Conservation (phyloP, 1,284 basidiomycete genomes). For the Baeospora myosura region DNA sequence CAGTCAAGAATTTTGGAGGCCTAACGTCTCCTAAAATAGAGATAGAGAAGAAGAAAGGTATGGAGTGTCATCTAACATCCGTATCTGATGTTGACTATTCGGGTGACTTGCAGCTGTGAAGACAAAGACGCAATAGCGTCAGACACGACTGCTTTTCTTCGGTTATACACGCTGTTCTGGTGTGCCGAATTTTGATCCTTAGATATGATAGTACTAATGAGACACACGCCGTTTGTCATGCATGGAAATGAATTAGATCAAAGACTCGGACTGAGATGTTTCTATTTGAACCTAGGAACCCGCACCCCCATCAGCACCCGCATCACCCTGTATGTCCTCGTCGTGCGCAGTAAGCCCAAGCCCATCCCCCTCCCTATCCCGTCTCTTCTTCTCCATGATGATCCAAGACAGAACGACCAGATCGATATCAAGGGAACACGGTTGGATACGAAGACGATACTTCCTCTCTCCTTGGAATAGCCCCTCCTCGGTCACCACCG, state of each 20-base stretch:
- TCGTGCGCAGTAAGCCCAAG: constrained; percentile 24
- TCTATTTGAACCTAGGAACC: no score
- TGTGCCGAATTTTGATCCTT: no score
- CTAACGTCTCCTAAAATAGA: neutral
- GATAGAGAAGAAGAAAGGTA: constrained; percentile 1
- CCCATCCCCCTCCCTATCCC: constrained; percentile 30
- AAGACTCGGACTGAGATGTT: no score
- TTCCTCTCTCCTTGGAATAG: constrained; percentile 40
- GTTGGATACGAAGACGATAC: constrained; percentile 36
- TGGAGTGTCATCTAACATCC: no score
- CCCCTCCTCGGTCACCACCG: constrained; percentile 28
- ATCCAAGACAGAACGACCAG: constrained; percentile 44
- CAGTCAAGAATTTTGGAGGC: constrained; percentile 44
- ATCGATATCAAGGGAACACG: constrained; percentile 41
- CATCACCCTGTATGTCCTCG: constrained; percentile 32
- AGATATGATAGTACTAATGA: no score
- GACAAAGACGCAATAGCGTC: no score
- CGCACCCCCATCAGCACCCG: constrained; percentile 20
- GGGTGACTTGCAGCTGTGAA: no score
- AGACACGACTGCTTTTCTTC: no score
- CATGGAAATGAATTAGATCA: no score
- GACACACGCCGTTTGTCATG: no score
- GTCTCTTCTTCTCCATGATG: constrained; percentile 45
- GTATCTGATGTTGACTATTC: no score
- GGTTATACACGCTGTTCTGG: no score